Evolutionary conservation across 1,139 yeast species (phyloP).

Genomic region (Yamadazyma conglobata): DNA sequence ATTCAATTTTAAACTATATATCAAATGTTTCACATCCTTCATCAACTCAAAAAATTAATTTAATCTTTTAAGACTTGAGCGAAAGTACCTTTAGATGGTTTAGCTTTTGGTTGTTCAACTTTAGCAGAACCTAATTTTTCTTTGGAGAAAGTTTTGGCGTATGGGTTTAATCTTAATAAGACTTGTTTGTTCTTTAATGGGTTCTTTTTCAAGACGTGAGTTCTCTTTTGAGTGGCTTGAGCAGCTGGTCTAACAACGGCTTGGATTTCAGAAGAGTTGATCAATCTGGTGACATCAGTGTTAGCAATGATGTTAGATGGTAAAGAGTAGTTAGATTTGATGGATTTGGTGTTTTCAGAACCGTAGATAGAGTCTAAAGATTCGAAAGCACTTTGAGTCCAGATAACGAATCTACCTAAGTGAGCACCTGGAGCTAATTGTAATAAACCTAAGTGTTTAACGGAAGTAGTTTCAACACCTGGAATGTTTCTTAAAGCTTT

Average conservation of each 20-base stretch:
- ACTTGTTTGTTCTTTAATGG: constrained; percentile 99
- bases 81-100: constrained; percentile 74
- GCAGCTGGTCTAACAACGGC: constrained; percentile 97
- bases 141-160: constrained; percentile 95
- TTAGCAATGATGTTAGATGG: constrained; percentile 93
- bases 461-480: constrained; percentile 98
- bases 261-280: constrained; percentile 99
- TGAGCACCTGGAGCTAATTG: constrained; percentile 99
- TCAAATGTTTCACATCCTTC: not conserved
- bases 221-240: constrained; percentile 88
- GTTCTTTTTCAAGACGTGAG: constrained; percentile 98
- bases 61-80: constrained; percentile 59
- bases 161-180: constrained; percentile 97
- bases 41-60: constrained; percentile 11
- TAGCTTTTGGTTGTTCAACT: constrained; percentile 60
- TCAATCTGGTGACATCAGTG: constrained; percentile 95
- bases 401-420: constrained; percentile 98
- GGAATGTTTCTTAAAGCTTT: constrained; percentile 99
- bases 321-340: constrained; percentile 87
- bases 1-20: constrained; percentile 10
- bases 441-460: constrained; percentile 88
- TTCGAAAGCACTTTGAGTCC: constrained; percentile 99
- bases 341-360: constrained; percentile 78
- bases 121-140: constrained; percentile 86
- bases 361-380: constrained; percentile 98